A percentile compares a stretch with the other conserved stretches of the same genome.
Evolutionary conservation across 164 flowering plant species (phyloP).

Genomic region (Stephania cephalantha): DNA sequence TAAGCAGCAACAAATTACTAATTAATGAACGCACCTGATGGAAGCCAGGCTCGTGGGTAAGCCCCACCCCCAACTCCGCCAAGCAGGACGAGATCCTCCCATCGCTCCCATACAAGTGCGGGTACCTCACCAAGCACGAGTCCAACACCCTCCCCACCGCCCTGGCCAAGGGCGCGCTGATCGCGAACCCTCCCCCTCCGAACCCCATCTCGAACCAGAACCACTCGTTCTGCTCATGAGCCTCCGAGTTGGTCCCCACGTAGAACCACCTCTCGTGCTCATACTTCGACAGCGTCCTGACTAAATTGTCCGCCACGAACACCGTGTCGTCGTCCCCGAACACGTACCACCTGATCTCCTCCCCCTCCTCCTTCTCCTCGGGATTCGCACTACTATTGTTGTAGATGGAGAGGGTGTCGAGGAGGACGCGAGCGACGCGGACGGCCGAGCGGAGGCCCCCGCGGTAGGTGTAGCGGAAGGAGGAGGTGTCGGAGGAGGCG

Average conservation of each 20-base stretch:
- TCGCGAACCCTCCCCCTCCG: slow-evolving; percentile 90
- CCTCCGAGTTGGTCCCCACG: slow-evolving; percentile 64
- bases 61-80: slow-evolving; percentile 78
- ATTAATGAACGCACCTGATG: slow-evolving; percentile 69
- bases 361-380: too few species aligned
- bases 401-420: slow-evolving; percentile 21
- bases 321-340: slow-evolving; percentile 92
- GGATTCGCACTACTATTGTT: too few species aligned
- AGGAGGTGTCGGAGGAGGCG: slow-evolving; percentile 46
- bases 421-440: slow-evolving; percentile 59
- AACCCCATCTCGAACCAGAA: slow-evolving; percentile 75
- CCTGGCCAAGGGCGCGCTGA: slow-evolving; percentile 57
- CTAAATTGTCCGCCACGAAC: slow-evolving; percentile 66
- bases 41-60: slow-evolving; percentile 82
- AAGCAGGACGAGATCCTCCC: slow-evolving; percentile 60
- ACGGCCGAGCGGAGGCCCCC: slow-evolving; percentile 64
- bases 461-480: slow-evolving; percentile 55
- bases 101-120: slow-evolving; percentile 83
- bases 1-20: background rate
- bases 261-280: slow-evolving; percentile 64
- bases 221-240: slow-evolving; percentile 52
- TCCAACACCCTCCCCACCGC: slow-evolving; percentile 63
- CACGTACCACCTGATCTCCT: slow-evolving; percentile 59
- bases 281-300: slow-evolving; percentile 48
- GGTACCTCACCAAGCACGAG: slow-evolving; percentile 63